phyloP scores from a whole-genome alignment of 1,284 basidiomycete genomes.

The Tilletia caries region DNA sequence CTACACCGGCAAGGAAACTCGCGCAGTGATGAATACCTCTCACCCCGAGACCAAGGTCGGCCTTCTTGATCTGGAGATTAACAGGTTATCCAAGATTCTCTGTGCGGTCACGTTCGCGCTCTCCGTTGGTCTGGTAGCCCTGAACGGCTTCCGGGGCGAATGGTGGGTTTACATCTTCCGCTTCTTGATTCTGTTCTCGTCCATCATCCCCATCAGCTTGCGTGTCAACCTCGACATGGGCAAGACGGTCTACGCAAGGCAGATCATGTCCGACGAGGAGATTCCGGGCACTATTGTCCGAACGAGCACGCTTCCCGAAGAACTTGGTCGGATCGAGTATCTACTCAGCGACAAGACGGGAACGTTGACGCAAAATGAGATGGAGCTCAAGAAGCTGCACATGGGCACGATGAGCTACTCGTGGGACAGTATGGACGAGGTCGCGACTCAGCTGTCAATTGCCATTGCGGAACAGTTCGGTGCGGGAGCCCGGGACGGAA shows the following conservation, averaged over 20 bases:
- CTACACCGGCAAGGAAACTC: constrained; percentile 90
- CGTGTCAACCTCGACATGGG: constrained; percentile 99
- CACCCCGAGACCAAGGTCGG: constrained; percentile 95
- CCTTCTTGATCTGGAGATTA: constrained; percentile 88
- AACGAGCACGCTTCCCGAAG: constrained; percentile 93
- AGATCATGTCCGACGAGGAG: constrained; percentile 87
- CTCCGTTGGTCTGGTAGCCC: constrained; percentile 82
- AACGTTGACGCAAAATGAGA: constrained; percentile 95
- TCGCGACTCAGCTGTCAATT: constrained; percentile 76
- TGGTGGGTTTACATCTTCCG: constrained; percentile 97
- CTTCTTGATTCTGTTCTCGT: constrained; percentile 95
- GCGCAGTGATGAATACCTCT: constrained; percentile 98
- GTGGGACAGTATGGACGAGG: constrained; percentile 96
- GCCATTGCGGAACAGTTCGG: constrained; percentile 62
- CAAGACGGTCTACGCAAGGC: constrained; percentile 93
- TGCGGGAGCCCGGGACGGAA: constrained; percentile 19
- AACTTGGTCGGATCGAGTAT: constrained; percentile 93
- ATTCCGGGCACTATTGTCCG: constrained; percentile 94
- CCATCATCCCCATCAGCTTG: constrained; percentile 97
- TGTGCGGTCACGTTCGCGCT: constrained; percentile 89
- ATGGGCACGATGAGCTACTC: constrained; percentile 98
- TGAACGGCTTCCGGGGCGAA: constrained; percentile 91
- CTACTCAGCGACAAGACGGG: constrained; percentile 96
- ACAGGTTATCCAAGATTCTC: constrained; percentile 92
- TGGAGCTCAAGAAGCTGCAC: constrained; percentile 98